phyloP scores from a whole-genome alignment of 1,139 yeast genomes.

The Geotrichum restrictum region DNA sequence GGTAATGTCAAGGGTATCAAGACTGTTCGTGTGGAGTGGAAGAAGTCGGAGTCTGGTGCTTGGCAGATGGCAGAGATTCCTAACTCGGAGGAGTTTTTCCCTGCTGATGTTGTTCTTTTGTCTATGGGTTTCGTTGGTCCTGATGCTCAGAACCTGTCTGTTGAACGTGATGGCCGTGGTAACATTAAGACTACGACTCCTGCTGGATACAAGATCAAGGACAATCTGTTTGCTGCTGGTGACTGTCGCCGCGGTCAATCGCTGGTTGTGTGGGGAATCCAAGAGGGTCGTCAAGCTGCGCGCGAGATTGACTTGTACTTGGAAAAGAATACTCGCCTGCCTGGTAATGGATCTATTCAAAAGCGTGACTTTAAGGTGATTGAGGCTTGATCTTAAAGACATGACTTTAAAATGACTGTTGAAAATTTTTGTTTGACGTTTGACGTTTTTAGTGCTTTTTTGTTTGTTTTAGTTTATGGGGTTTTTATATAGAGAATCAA shows the following conservation, averaged over 20 bases:
- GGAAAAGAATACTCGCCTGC: slow-evolving; percentile 76
- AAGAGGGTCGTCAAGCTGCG: slow-evolving; percentile 98
- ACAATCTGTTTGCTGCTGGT: slow-evolving; percentile 88
- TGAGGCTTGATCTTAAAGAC: slow-evolving; percentile 8
- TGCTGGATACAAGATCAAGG: slow-evolving; percentile 64
- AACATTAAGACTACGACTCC: slow-evolving; percentile 51
- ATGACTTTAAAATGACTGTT: background rate
- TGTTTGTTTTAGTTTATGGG: background rate
- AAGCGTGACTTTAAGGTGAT: slow-evolving; percentile 62
- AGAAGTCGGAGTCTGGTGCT: slow-evolving; percentile 88
- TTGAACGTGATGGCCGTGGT: slow-evolving; percentile 78
- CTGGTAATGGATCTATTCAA: slow-evolving; percentile 90
- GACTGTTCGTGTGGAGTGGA: slow-evolving; percentile 98
- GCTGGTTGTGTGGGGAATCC: slow-evolving; percentile 98
- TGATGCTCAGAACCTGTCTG: slow-evolving; percentile 72
- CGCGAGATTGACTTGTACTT: slow-evolving; percentile 80
- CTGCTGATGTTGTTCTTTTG: slow-evolving; percentile 87
- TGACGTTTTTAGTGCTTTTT: background rate
- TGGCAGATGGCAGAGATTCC: slow-evolving; percentile 99
- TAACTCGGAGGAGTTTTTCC: slow-evolving; percentile 87
- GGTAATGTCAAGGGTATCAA: slow-evolving; percentile 90
- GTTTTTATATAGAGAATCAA: background rate
- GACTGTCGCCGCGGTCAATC: slow-evolving; percentile 99
- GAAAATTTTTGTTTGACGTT: background rate
- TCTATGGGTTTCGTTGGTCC: slow-evolving; percentile 99